phyloP scores from a whole-genome alignment of 2,329 filamentous ascomycete species.

The Didymella segeticola region DNA sequence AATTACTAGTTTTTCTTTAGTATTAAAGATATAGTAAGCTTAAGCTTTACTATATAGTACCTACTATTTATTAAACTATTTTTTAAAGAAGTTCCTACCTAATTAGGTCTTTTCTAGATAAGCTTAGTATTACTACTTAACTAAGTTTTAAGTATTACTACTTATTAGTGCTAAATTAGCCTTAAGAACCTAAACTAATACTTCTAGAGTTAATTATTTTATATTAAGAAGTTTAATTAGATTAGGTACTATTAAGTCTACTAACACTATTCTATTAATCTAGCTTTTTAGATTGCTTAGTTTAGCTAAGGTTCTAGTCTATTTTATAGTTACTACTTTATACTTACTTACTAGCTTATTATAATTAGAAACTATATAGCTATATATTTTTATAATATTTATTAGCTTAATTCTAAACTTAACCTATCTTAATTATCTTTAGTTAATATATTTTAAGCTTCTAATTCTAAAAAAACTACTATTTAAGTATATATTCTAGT shows the following conservation, averaged over 20 bases:
- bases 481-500: too few species aligned
- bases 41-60: neutral
- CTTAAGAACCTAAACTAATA: neutral
- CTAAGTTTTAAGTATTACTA: neutral
- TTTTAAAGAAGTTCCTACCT: neutral
- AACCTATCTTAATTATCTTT: too few species aligned
- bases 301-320: too few species aligned
- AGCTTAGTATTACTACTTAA: neutral
- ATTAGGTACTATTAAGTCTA: neutral
- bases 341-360: too few species aligned
- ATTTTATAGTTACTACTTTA: too few species aligned
- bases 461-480: too few species aligned
- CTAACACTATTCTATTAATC: neutral
- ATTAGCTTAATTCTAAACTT: too few species aligned
- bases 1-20: too few species aligned
- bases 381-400: too few species aligned
- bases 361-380: too few species aligned
- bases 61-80: neutral
- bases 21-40: too few species aligned
- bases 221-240: neutral
- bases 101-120: neutral
- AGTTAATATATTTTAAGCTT: too few species aligned
- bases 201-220: neutral
- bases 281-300: neutral
- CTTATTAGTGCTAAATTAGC: neutral